Conservation (phyloP, 768 basidiomycete species). For the Rhodotorula taiwanensis region DNA sequence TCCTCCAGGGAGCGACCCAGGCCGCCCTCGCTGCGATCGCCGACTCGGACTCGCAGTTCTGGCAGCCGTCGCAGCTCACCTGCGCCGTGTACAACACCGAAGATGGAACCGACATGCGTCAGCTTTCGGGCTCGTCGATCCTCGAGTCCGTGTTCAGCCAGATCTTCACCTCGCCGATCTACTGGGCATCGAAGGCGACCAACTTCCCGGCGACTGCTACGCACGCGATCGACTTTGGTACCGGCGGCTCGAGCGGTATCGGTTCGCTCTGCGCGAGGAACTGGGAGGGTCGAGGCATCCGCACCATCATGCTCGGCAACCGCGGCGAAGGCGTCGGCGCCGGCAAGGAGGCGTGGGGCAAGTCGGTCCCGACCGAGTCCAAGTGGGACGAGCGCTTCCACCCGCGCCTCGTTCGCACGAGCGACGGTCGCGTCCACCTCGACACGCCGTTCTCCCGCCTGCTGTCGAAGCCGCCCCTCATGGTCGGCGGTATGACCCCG, state of each 20-base stretch:
- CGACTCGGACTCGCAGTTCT: constrained; percentile 45
- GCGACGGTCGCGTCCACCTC: constrained; percentile 83
- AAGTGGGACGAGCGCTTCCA: constrained; percentile 89
- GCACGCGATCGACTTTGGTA: constrained; percentile 93
- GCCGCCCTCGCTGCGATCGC: constrained; percentile 71
- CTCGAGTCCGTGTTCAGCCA: constrained; percentile 85
- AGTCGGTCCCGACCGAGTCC: constrained; percentile 64
- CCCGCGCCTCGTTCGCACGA: constrained; percentile 79
- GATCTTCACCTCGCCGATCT: constrained; percentile 83
- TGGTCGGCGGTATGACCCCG: constrained; percentile 99
- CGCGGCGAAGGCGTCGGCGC: constrained; percentile 65
- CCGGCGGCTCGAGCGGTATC: constrained; percentile 87
- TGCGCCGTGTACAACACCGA: constrained; percentile 91
- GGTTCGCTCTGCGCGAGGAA: constrained; percentile 83
- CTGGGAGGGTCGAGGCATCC: constrained; percentile 85
- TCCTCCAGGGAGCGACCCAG: constrained; percentile 67
- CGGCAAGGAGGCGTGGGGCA: constrained; percentile 70
- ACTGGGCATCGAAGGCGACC: constrained; percentile 78
- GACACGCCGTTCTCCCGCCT: constrained; percentile 96
- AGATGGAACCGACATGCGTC: constrained; percentile 78
- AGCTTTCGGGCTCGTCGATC: constrained; percentile 56
- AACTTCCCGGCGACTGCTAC: constrained; percentile 83
- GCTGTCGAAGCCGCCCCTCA: constrained; percentile 91
- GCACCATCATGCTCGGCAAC: constrained; percentile 83
- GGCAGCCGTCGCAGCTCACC: constrained; percentile 55